Base-by-base conservation (phyloP, 2,329 filamentous ascomycete species). In the Lasiodiplodia sp. region DNA sequence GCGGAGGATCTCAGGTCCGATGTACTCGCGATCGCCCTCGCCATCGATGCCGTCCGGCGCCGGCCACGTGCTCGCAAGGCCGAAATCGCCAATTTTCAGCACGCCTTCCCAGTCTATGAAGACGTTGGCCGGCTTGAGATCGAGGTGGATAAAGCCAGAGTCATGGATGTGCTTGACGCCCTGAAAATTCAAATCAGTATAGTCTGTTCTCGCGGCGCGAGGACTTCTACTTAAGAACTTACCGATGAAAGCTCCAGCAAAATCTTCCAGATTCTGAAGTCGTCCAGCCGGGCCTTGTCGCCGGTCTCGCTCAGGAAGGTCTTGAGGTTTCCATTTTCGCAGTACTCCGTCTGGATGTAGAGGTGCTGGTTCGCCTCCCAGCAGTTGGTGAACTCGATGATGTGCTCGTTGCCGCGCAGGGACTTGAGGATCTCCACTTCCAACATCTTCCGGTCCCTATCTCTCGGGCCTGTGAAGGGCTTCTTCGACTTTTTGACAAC, bases 251-350 rank as follows among this genome's bases (percentile, higher is more conserved):
- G 81, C 79, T 99, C 96, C 52, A 97, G 87, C 74, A 98, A 83
- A 69, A 98, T 95, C 83, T 99, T 99, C 93, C 96, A 99, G 79
- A 98, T 97, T 70, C 96, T 89, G 82, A 99, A 99, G 78, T 98
- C 96, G 80, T 99, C 96, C 72, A 99, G 82, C 73, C 95, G 88
- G 57, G 93, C 94, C 77, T 92, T 93, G 70, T 91, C 86, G 28
- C 96, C 96, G 70, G 93, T 89, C 69, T 91, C 88, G n/a, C 88
- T 87, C 37, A 99, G 85, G 77, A 98, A 99, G 18, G 89, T 86
- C 77, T 96, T 92, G 53, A 99, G 83, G 70, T 93, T 97, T 18
- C 96, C 96, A 77, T 97, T 93, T 78, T 97, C 94, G 76, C 96
- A 99, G 77, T 91, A 98, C 77, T 99, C 96, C 0, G 95, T 98